A percentile compares a stretch with the other conserved stretches of the same genome.
Evolutionary conservation across 2,329 filamentous ascomycete genomes (phyloP).

Genomic region (Diaporthe longicolla): DNA sequence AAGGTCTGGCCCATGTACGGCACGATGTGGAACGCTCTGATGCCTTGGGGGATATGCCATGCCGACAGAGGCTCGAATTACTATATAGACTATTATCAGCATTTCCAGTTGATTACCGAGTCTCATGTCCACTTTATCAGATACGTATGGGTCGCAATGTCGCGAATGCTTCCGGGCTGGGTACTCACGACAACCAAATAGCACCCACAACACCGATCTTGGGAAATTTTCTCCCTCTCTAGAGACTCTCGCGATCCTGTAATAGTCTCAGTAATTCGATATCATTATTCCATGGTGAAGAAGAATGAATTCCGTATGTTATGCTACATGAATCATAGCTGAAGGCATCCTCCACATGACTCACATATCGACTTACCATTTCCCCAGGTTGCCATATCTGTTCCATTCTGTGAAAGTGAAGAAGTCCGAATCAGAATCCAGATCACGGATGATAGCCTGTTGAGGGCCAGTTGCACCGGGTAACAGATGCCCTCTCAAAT

Average conservation of each 20-base stretch:
- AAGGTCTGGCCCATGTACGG: background rate
- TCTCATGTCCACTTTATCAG: too few species aligned
- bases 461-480: background rate
- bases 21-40: background rate
- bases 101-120: too few species aligned
- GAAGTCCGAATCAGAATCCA: too few species aligned
- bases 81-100: background rate
- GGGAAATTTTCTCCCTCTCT: background rate
- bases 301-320: background rate
- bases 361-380: slow-evolving; percentile 30
- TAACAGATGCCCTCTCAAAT: too few species aligned
- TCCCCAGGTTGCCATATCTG: slow-evolving; percentile 17
- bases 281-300: too few species aligned
- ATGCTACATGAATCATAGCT: too few species aligned
- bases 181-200: slow-evolving; percentile 14
- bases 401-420: background rate
- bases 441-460: too few species aligned
- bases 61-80: background rate
- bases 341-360: too few species aligned
- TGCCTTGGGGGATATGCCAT: background rate
- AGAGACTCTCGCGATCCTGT: background rate
- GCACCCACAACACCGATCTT: slow-evolving; percentile 1
- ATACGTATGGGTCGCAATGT: too few species aligned
- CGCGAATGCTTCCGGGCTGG: too few species aligned
- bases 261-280: too few species aligned